Base-by-base conservation (phyloP, 2,329 filamentous ascomycete species). In the Stemphylium lycopersici region DNA sequence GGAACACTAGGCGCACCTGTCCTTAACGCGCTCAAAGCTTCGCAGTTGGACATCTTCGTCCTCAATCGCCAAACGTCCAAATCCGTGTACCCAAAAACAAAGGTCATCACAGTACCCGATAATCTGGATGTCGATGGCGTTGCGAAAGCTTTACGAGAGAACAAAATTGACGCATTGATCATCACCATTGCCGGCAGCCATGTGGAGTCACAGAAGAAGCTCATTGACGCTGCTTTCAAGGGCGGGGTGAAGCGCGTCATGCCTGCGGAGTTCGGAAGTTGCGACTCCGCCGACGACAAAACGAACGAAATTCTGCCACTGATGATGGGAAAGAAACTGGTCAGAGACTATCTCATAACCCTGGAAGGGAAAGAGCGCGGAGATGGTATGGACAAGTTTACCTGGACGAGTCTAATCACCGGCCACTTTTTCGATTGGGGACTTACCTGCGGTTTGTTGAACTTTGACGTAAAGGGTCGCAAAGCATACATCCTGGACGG, bases 401-500 rank as follows among this genome's bases (percentile, higher is more conserved):
- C 77, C 2, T 89, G 87, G 87, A 88, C 86, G 1, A 82, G 77
- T 2, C 68, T 89, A 12, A 80, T 84, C 3, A 83, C 78, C 7
- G 84, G 85, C 3, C 77, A 83, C 18, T 85, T 89, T 70, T 86
- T 89, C 66, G 86, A 89, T 64, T 84, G 81, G 79, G 80, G 80
- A 3, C 75, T 87, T 12, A 68, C 64, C 1, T 68, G 68, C 15
- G 78, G 79, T 0, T 76, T 84, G 44, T 67, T 86, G 6, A 83
- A 83, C 38, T 80, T 86, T 52, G 79, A 85, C 55, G 70, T 85
- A 32, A 67, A 75, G 20, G 73, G 73, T 10, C 79, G 80, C 43
- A 83, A 77, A 0, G 83, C 82, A 1, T 81, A 78, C 0, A 78
- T 88, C 26, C 79, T 83, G 49, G 85, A 88, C 67, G 81, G 80